These are phyloP conservation scores for Extremus antarcticus DNA, from an alignment of 495 filamentous ascomycete genomes.

Conservation along the genomic window DNA sequence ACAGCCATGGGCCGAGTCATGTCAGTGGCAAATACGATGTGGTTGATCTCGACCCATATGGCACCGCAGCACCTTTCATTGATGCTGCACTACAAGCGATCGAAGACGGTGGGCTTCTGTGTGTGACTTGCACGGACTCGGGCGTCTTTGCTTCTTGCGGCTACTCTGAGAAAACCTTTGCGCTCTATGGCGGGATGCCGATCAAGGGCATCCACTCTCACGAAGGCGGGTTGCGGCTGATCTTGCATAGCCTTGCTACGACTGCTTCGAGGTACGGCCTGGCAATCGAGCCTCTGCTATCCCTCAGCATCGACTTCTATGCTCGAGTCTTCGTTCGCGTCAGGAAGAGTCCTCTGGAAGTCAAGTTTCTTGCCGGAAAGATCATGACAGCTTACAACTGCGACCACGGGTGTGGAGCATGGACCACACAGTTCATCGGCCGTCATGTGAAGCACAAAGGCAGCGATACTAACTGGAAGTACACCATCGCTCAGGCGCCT, in stretches of 20 bases:
- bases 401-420: conserved; percentile 78
- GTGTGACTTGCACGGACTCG: conserved; percentile 93
- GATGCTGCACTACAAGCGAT: conserved; percentile 80
- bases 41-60: conserved; percentile 95
- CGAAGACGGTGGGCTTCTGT: conserved; percentile 77
- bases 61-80: conserved; percentile 79
- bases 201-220: conserved; percentile 74
- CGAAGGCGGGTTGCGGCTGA: conserved; percentile 78
- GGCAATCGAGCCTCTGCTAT: conserved; percentile 81
- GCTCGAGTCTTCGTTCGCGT: conserved; percentile 81
- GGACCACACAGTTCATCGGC: conserved; percentile 65
- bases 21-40: conserved; percentile 59
- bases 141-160: conserved; percentile 86
- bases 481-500: conserved; percentile 58
- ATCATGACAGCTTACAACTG: conserved; percentile 91
- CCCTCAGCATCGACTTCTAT: conserved; percentile 92
- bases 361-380: conserved; percentile 80
- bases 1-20: conserved; percentile 12
- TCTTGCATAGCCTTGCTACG: conserved; percentile 67
- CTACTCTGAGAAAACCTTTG: conserved; percentile 84
- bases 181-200: conserved; percentile 81
- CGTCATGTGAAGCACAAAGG: conserved; percentile 50
- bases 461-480: conserved; percentile 66
- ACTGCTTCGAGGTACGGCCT: conserved; percentile 78
- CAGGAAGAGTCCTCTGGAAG: conserved; percentile 61